These are phyloP conservation scores for Aspergillus felis DNA, from an alignment of 2,329 filamentous ascomycete species.

Conservation along the genomic window DNA sequence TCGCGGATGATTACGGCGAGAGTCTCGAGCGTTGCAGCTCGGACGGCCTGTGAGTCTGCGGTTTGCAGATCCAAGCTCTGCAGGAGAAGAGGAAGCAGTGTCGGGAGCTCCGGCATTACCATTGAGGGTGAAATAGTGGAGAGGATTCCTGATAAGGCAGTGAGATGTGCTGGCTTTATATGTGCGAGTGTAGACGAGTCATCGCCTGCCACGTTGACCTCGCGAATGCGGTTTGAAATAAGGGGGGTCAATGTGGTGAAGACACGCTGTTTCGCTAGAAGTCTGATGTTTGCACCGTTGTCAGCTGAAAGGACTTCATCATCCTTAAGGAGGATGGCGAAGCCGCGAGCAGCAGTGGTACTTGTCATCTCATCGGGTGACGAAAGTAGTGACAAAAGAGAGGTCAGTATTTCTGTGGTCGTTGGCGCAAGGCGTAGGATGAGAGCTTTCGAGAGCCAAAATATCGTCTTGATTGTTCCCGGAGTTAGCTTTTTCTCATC, in stretches of 20 bases:
- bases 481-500: constrained; percentile 26
- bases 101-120: constrained; percentile 55
- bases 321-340: constrained; percentile 56
- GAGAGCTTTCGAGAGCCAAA: constrained; percentile 60
- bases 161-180: constrained; percentile 58
- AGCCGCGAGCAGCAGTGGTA: constrained; percentile 52
- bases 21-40: constrained; percentile 58
- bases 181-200: constrained; percentile 19
- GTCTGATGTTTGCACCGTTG: constrained; percentile 60
- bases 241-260: constrained; percentile 58
- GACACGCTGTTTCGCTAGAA: constrained; percentile 60
- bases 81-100: constrained; percentile 57
- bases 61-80: constrained; percentile 57
- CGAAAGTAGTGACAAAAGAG: constrained; percentile 45
- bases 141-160: constrained; percentile 60
- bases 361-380: constrained; percentile 47
- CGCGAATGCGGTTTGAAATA: constrained; percentile 52
- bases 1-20: constrained; percentile 57
- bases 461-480: constrained; percentile 51
- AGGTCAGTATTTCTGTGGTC: constrained; percentile 49
- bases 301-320: constrained; percentile 58
- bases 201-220: constrained; percentile 29
- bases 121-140: constrained; percentile 57
- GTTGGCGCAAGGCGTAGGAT: constrained; percentile 50
- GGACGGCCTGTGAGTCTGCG: constrained; percentile 49